Conservation (phyloP, 768 basidiomycete genomes). For the Infundibulicybe gibba region DNA sequence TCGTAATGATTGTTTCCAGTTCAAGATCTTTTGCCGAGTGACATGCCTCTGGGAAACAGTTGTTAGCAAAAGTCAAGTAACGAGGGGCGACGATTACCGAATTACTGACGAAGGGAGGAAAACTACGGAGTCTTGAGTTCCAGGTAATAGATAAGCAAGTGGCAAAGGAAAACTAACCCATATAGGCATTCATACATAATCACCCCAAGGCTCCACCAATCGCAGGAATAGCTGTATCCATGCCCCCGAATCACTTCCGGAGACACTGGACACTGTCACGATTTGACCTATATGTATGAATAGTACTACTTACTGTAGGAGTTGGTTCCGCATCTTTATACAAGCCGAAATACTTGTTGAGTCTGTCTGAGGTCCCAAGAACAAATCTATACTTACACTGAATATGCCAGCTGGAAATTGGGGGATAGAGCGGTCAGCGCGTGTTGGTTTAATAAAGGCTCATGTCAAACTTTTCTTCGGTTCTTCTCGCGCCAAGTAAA, state of each 20-base stretch:
- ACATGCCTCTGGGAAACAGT: conserved; percentile 67
- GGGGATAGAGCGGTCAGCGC: conserved; percentile 16
- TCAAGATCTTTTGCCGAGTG: conserved; percentile 95
- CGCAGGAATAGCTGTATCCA: conserved; percentile 92
- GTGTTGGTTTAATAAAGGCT: conserved; percentile 19
- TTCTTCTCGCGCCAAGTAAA: conserved; percentile 97
- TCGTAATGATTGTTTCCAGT: conserved; percentile 86
- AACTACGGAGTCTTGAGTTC: conserved; percentile 40
- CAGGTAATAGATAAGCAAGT: conserved; percentile 7
- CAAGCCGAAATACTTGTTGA: too few relatives aligned
- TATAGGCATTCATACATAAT: conserved; percentile 97
- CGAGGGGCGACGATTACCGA: conserved; percentile 51
- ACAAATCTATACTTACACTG: conserved; percentile 57
- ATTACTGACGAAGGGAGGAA: conserved; percentile 94
- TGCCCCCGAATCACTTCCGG: conserved; percentile 88
- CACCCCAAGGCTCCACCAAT: conserved; percentile 98
- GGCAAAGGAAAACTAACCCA: conserved; percentile 49
- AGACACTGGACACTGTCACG: conserved; percentile 53
- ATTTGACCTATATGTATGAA: background rate
- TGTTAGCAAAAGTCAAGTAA: conserved; percentile 11
- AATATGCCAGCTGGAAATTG: conserved; percentile 72
- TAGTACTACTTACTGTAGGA: conserved; percentile 67
- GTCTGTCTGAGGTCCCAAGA: background rate
- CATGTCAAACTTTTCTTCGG: conserved; percentile 69
- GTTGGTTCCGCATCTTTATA: conserved; percentile 83